Evolutionary conservation across 805 yeast species (phyloP).

Genomic region (Metschnikowia lochheadii): DNA sequence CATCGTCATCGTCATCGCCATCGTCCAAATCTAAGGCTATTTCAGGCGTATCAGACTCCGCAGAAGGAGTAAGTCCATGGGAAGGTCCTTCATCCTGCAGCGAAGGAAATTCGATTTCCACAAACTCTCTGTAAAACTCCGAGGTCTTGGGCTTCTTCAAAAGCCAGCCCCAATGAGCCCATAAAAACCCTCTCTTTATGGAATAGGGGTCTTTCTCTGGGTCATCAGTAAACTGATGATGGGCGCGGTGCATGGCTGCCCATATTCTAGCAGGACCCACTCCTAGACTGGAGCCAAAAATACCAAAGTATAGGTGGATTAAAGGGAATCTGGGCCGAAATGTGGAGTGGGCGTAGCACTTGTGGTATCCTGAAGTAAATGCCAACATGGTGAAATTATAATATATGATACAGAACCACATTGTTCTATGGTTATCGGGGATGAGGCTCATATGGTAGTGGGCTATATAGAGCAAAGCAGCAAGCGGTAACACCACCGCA

Average conservation of each 20-base stretch:
- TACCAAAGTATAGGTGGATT: slow-evolving; percentile 48
- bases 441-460: slow-evolving; percentile 19
- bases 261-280: slow-evolving; percentile 75
- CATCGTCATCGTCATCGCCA: not conserved
- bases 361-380: slow-evolving; percentile 43
- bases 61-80: not conserved
- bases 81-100: not conserved
- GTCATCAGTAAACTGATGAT: slow-evolving; percentile 79
- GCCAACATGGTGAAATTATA: slow-evolving; percentile 36
- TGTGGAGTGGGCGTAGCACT: slow-evolving; percentile 38
- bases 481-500: slow-evolving; percentile 32
- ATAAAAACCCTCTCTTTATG: slow-evolving; percentile 73
- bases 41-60: not conserved
- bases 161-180: slow-evolving; percentile 89
- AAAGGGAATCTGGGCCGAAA: slow-evolving; percentile 27
- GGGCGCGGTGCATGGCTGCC: slow-evolving; percentile 83
- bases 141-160: slow-evolving; percentile 51
- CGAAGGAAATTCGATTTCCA: slow-evolving; percentile 34
- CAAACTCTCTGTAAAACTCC: slow-evolving; percentile 30
- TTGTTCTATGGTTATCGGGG: slow-evolving; percentile 27
- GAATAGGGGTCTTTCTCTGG: slow-evolving; percentile 87
- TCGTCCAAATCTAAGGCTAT: slow-evolving; percentile 11
- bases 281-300: slow-evolving; percentile 69
- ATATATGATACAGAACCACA: slow-evolving; percentile 29
- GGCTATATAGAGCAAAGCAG: slow-evolving; percentile 26